Evolutionary conservation across 805 yeast genomes (phyloP), one percentile per base, ranked within the genome.

Genomic region (Yamadazyma laniorum): DNA sequence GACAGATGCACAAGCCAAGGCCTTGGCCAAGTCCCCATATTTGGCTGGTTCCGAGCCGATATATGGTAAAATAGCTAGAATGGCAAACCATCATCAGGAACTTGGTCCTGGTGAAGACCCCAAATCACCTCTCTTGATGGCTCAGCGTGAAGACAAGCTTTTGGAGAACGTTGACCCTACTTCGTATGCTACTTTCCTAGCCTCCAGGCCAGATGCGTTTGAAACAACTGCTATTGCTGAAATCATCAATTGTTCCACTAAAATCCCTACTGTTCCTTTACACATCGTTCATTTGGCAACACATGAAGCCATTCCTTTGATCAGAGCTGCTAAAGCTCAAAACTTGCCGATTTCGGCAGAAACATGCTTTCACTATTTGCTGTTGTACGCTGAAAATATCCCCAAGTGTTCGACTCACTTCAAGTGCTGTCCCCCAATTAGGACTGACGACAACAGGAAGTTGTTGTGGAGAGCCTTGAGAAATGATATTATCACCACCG

Each of bases 381-480:
- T 91, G 2, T 69, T 90, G 30, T 70, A 74, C 3, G 85, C 96
- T 3, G 96, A 90, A 55, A 69, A 71, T 17, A 87, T 90, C 38
- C 81, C 88, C 14, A 75, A 80, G 50, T 78, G 86, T 36, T 79
- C 82, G 11, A 90, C 96, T 4, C 86, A 82, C 53, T 87, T 75
- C 73, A 90, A 90, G 62, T 91, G 96, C 56, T 91, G 96, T 59
- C 98, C 98, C 1, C 98, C 98, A 2, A 90, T 90, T 48, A 70
- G 98, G 44, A 68, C 84, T 1, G 80, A 82, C 45, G 71, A 72
- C 30, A 91, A 91, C 59, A 73, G 93, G 48, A 61, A 71, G 29
- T 69, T 74, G 25, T 72, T 90, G 32, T 91, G 97, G 97, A 63
- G 73, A 40, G 97, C 91, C 0, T 67, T 91, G 23, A 58, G 75